Evolutionary conservation across 2,329 filamentous ascomycete species (phyloP).

Genomic region (Stemphylium lycopersici): DNA sequence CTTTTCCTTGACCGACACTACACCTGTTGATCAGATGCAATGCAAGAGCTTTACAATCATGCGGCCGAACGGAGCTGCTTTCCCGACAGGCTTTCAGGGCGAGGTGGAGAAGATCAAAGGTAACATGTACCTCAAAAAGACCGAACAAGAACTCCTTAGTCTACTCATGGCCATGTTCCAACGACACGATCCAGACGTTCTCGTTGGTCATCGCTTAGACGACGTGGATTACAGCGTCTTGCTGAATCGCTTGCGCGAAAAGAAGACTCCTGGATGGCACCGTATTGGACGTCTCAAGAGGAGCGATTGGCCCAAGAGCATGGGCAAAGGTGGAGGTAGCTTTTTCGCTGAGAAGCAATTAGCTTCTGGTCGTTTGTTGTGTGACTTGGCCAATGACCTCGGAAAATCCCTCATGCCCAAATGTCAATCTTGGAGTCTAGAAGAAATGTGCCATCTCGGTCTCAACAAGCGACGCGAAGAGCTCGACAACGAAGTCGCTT

Average conservation of each 20-base stretch:
- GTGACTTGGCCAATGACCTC: constrained; percentile 93
- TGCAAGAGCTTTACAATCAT: constrained; percentile 92
- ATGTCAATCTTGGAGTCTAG: constrained; percentile 97
- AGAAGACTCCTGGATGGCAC: constrained; percentile 93
- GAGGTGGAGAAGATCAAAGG: constrained; percentile 77
- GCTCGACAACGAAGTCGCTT: constrained; percentile 82
- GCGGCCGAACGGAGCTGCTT: constrained; percentile 75
- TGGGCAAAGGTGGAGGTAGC: constrained; percentile 83
- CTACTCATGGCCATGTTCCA: constrained; percentile 91
- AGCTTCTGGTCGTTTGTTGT: constrained; percentile 85
- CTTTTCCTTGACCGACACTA: constrained; percentile 84
- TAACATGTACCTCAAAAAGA: constrained; percentile 79
- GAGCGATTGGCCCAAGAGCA: constrained; percentile 82
- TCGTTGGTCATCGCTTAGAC: constrained; percentile 94
- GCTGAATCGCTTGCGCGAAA: constrained; percentile 83
- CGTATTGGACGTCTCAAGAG: constrained; percentile 86
- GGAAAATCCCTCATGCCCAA: constrained; percentile 97
- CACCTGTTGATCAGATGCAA: constrained; percentile 83
- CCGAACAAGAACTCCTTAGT: constrained; percentile 81
- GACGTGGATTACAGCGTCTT: constrained; percentile 95
- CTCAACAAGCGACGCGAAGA: constrained; percentile 79
- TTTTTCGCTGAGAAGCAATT: constrained; percentile 94
- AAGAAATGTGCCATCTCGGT: constrained; percentile 95
- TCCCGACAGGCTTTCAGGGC: constrained; percentile 85
- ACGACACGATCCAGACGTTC: constrained; percentile 86